phyloP scores from a whole-genome alignment of 1,284 basidiomycete species.

The Ceratobasidium sp. region DNA sequence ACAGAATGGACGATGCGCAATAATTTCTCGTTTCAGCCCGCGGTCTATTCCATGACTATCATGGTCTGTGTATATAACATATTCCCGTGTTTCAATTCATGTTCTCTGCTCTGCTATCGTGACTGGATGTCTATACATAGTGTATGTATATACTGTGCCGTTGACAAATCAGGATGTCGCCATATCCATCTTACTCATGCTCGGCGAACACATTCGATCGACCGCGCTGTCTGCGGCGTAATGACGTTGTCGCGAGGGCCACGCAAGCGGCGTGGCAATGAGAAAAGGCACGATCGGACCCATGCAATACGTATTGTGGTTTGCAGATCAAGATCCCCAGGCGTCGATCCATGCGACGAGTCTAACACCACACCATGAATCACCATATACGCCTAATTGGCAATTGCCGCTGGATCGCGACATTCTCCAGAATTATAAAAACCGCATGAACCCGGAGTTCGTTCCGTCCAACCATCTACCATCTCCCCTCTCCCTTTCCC shows the following conservation, averaged over 20 bases:
- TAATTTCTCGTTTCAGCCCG: neutral
- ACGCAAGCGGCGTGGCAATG: neutral
- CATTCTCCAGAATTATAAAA: neutral
- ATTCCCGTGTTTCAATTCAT: neutral
- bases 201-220: neutral
- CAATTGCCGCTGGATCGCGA: neutral
- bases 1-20: constrained; percentile 28
- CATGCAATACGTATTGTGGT: neutral
- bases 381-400: neutral
- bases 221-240: neutral
- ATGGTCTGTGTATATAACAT: neutral
- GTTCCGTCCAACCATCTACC: neutral
- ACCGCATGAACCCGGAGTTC: neutral
- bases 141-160: neutral
- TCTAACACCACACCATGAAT: neutral
- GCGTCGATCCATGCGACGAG: neutral
- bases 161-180: neutral
- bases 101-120: neutral
- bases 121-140: constrained; percentile 4
- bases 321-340: neutral
- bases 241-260: neutral
- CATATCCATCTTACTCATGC: constrained; percentile 11
- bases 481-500: neutral
- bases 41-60: neutral
- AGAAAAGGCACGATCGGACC: neutral